phyloP scores from a whole-genome alignment of 257 asterid genomes.

The Solanum chiquidenum region DNA sequence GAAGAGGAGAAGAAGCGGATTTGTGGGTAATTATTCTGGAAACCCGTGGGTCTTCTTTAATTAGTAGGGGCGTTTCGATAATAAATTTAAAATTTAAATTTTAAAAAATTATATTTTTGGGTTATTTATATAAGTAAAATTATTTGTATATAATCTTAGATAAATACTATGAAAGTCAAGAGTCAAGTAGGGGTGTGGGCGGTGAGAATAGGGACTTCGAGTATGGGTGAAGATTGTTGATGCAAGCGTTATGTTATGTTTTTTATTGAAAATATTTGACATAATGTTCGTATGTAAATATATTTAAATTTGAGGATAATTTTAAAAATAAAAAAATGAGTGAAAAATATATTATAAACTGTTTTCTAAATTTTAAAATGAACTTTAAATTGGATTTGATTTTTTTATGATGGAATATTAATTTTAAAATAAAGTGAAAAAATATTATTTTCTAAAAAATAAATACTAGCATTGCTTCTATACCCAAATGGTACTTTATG shows the following conservation, averaged over 20 bases:
- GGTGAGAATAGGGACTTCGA: neutral
- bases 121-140: no score
- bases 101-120: no score
- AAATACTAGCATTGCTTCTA: neutral
- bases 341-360: no score
- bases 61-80: constrained; percentile 1
- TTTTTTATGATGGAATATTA: neutral
- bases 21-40: constrained; percentile 1
- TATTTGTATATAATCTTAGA: no score
- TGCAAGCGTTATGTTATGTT: neutral
- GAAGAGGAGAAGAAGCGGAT: neutral
- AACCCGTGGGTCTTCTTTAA: neutral
- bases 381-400: neutral
- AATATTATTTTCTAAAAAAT: neutral
- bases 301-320: no score
- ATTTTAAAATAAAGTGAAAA: neutral
- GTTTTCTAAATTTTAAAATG: no score
- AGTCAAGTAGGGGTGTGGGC: neutral
- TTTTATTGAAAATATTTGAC: no score
- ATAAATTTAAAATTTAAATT: no score
- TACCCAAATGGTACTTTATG: neutral
- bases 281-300: no score
- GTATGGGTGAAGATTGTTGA: neutral
- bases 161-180: no score
- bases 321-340: no score